Conservation (phyloP, 441 rosid species). For the Theobroma grandiflorum region DNA sequence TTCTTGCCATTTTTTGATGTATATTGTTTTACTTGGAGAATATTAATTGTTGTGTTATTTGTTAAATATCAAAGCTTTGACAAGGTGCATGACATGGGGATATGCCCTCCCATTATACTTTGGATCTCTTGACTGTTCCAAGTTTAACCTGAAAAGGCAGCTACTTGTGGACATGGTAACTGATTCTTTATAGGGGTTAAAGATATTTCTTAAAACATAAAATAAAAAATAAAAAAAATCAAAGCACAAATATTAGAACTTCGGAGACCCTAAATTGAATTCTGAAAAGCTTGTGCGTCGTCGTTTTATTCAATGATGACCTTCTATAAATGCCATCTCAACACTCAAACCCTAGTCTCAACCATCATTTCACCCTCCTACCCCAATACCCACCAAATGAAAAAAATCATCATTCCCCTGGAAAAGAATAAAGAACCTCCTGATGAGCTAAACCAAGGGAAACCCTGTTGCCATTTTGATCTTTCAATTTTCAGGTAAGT, state of each 20-base stretch:
- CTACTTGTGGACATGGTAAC: too few relatives aligned
- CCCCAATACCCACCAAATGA: too few relatives aligned
- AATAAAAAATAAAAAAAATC: not conserved
- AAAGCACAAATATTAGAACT: not conserved
- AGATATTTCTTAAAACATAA: too few relatives aligned
- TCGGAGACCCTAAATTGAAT: not conserved
- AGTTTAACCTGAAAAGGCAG: not conserved
- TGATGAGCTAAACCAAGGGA: not conserved
- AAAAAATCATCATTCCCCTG: not conserved
- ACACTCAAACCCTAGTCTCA: not conserved
- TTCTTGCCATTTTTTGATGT: slow-evolving; percentile 17
- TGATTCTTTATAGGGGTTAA: too few relatives aligned
- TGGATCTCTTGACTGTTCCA: not conserved
- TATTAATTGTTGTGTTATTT: not conserved
- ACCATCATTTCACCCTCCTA: not conserved
- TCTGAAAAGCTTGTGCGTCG: not conserved
- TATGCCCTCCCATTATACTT: not conserved
- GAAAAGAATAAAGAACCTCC: not conserved
- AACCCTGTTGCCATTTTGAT: not conserved
- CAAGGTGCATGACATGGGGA: not conserved
- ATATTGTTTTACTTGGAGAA: not conserved
- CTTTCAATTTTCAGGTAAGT: not conserved
- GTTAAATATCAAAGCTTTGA: not conserved
- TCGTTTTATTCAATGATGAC: not conserved
- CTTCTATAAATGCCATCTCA: slow-evolving; percentile 1